Base-by-base conservation (phyloP, 345 rosid species). In the Gossypium mustelinum region DNA sequence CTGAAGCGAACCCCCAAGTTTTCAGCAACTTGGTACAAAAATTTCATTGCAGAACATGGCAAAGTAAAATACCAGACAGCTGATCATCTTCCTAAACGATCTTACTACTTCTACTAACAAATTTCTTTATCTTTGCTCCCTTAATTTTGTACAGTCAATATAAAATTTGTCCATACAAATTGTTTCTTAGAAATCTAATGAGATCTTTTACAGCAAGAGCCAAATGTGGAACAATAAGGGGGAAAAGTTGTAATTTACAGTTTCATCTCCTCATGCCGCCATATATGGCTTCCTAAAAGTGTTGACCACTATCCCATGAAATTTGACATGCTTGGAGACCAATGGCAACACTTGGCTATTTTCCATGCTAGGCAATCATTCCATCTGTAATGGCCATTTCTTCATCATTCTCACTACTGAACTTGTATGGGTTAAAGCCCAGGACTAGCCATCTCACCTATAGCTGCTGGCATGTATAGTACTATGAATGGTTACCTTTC, bases 301-400 rank as follows among this genome's bases (percentile, higher is more conserved):
- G 88, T 65, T 84, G 78, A 50, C 87, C 92, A 69, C 87, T 88
- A 18, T 92, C 87, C 98, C 98, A 94, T 17, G 93, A 90, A 76
- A 92, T 89, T 71, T 90, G 96, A 81, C 85, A 89, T 48, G 98
- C 98, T 83, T 94, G 97, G 75, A 94, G 94, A 71, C 96, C 98
- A 44, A 92, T 86, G 47, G 89, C 93, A 64, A 90, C 82, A 59
- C 29, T 77, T 3, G 96, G 97, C 78, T 90, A 96, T 85, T 83
- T 94, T 65, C 96, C 94, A 79, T 92, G 93, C 74, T 14, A 75
- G 7, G 82, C 80, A 75, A 86, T 71, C 98, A 34, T 34, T 34
- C 98, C 90, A 75, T 90, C 87, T 7, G 77, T 64, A 77, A 85
- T 77, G 57, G 89, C 90, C 16, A 75, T 48, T 73, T 85, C 92